Conservation (phyloP, 1,139 yeast genomes). For the Yamadazyma siamensis region DNA sequence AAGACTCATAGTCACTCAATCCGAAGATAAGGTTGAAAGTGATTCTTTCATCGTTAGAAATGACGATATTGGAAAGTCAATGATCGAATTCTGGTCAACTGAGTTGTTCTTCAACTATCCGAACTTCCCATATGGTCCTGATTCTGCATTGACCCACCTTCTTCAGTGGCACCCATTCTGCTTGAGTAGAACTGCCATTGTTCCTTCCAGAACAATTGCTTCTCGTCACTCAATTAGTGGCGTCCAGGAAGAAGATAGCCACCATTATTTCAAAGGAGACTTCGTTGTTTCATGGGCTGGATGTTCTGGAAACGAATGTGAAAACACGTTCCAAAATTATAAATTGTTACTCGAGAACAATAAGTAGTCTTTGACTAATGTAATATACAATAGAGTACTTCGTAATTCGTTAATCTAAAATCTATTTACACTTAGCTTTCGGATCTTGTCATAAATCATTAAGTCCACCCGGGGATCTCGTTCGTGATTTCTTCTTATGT, state of each 20-base stretch:
- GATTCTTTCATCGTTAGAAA: conserved; percentile 68
- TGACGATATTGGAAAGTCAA: conserved; percentile 58
- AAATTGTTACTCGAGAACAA: conserved; percentile 1
- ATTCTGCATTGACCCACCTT: conserved; percentile 72
- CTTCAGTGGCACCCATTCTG: conserved; percentile 91
- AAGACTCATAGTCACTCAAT: conserved; percentile 64
- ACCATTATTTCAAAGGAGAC: conserved; percentile 58
- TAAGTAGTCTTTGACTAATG: not conserved
- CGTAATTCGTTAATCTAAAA: conserved; percentile 12
- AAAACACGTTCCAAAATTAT: conserved; percentile 34
- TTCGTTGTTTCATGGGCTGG: conserved; percentile 59
- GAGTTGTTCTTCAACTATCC: conserved; percentile 62
- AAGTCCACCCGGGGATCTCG: conserved; percentile 11
- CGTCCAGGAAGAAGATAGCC: conserved; percentile 30
- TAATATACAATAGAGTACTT: not conserved
- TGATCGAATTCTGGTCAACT: conserved; percentile 76
- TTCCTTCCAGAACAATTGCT: conserved; percentile 51
- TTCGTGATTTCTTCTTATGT: conserved; percentile 6
- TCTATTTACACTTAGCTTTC: conserved; percentile 14
- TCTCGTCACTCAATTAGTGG: conserved; percentile 23
- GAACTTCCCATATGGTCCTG: conserved; percentile 59
- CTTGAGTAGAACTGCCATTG: conserved; percentile 66
- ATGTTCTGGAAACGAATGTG: conserved; percentile 52
- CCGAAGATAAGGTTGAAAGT: conserved; percentile 56
- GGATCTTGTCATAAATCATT: conserved; percentile 13